phyloP scores from a whole-genome alignment of 305 asterid genomes.

The Fraxinus nigra region DNA sequence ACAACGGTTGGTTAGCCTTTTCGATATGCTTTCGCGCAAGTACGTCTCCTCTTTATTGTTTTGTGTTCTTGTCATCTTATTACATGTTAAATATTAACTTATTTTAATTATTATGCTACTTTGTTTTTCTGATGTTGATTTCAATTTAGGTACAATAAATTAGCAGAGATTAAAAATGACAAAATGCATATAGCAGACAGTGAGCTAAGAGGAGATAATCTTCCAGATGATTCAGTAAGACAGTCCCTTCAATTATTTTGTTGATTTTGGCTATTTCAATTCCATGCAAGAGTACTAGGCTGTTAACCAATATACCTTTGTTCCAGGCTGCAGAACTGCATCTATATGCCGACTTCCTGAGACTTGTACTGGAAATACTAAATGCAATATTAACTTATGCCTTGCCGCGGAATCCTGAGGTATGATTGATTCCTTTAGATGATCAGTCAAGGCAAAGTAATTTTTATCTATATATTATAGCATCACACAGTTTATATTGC shows the following conservation, averaged over 20 bases:
- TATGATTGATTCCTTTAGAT: constrained; percentile 27
- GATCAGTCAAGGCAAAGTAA: constrained; percentile 1
- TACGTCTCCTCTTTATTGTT: constrained; percentile 38
- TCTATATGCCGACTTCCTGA: constrained; percentile 79
- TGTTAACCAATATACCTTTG: constrained; percentile 8
- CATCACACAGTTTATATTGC: background rate
- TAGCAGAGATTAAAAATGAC: constrained; percentile 79
- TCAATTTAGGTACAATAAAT: constrained; percentile 72
- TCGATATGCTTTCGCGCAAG: constrained; percentile 98
- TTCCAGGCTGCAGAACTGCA: constrained; percentile 83
- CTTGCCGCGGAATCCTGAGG: constrained; percentile 95
- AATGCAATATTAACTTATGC: constrained; percentile 83
- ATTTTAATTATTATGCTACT: constrained; percentile 4
- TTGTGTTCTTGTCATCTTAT: background rate
- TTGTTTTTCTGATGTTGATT: constrained; percentile 20
- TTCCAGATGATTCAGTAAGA: constrained; percentile 70
- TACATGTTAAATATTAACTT: constrained; percentile 8
- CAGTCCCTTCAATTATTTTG: constrained; percentile 6
- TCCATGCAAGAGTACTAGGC: background rate
- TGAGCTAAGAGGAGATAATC: constrained; percentile 63
- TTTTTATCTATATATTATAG: background rate
- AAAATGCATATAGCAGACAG: constrained; percentile 60
- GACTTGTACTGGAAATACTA: constrained; percentile 88
- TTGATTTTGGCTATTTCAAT: background rate
- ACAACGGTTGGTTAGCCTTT: constrained; percentile 94